Percentiles rank a stretch among this genome's conserved stretches.
phyloP scores from a whole-genome alignment of 345 rosid genomes.

The Angophora floribunda region DNA sequence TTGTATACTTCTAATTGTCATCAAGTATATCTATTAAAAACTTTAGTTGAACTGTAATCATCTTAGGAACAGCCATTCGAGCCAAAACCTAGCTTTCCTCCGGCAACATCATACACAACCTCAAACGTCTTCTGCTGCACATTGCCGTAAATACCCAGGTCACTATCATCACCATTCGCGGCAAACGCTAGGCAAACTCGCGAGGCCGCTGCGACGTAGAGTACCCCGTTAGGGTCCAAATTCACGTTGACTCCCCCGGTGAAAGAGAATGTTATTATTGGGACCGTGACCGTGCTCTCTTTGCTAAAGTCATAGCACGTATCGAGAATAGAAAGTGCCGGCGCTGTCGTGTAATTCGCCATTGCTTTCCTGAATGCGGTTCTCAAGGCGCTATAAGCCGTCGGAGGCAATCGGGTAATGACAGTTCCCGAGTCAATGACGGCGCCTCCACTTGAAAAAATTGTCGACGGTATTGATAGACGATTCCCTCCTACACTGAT shows the following conservation, averaged over 20 bases:
- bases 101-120: constrained; percentile 10
- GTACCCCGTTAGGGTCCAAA: neutral
- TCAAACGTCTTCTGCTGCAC: constrained; percentile 11
- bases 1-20: neutral
- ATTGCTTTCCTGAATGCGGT: neutral
- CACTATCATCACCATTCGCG: neutral
- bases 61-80: constrained; percentile 1
- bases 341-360: constrained; percentile 5
- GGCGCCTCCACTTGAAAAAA: neutral
- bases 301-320: constrained; percentile 19
- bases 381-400: constrained; percentile 5
- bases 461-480: neutral
- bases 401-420: constrained; percentile 16
- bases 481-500: constrained; percentile 1
- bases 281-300: neutral
- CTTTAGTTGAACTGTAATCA: neutral
- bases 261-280: constrained; percentile 1
- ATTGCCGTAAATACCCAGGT: constrained; percentile 5
- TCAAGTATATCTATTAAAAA: neutral
- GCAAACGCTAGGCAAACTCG: constrained; percentile 12
- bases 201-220: neutral
- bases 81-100: constrained; percentile 4
- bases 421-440: constrained; percentile 23
- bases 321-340: neutral
- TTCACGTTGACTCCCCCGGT: neutral